A percentile compares a stretch with the other conserved stretches of the same genome.
These are phyloP conservation scores for Lactifluus volemus DNA, from an alignment of 768 basidiomycete species.

Conservation along the genomic window DNA sequence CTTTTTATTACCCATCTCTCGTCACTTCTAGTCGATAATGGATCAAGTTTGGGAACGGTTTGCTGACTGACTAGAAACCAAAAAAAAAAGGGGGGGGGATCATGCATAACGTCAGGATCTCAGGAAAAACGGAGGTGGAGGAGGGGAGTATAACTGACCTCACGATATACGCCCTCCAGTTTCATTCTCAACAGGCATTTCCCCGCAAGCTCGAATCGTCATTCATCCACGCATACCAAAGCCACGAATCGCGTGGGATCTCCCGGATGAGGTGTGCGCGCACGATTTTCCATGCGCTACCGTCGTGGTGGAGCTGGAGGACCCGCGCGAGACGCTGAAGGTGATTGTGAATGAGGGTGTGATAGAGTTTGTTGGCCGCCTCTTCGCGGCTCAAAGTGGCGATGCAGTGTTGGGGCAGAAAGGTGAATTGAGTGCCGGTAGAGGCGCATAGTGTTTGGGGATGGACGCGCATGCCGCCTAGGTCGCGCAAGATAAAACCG, in stretches of 20 bases:
- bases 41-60: constrained; percentile 45
- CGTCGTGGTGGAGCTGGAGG: constrained; percentile 43
- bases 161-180: constrained; percentile 45
- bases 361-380: constrained; percentile 48
- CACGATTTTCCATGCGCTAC: constrained; percentile 43
- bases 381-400: constrained; percentile 40
- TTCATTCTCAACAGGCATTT: constrained; percentile 56
- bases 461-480: constrained; percentile 50
- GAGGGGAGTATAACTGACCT: constrained; percentile 29
- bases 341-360: constrained; percentile 53
- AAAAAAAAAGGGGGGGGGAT: not conserved
- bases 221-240: constrained; percentile 38
- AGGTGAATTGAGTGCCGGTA: constrained; percentile 42
- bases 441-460: constrained; percentile 39
- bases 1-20: not conserved
- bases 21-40: constrained; percentile 29
- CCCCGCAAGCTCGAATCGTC: constrained; percentile 30
- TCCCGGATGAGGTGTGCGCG: constrained; percentile 35
- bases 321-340: constrained; percentile 48
- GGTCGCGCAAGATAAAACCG: constrained; percentile 49
- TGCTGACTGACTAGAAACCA: constrained; percentile 44
- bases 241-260: constrained; percentile 38
- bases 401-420: constrained; percentile 46
- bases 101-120: not conserved
- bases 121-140: too few relatives aligned